phyloP scores from a whole-genome alignment of 1,284 basidiomycete species.

The Tylopilus sp. region DNA sequence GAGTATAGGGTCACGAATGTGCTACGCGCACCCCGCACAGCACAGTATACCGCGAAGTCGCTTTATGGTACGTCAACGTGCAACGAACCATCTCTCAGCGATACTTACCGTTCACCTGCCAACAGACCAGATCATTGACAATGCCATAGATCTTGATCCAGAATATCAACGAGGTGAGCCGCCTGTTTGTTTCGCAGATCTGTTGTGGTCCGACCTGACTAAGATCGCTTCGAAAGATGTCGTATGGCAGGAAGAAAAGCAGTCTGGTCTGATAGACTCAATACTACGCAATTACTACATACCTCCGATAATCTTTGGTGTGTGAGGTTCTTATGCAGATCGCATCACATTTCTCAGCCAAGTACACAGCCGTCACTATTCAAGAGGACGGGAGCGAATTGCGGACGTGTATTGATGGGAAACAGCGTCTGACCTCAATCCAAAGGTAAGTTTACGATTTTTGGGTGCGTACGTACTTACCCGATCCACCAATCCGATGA shows the following conservation, averaged over 20 bases:
- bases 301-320: slow-evolving; percentile 52
- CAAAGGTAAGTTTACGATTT: slow-evolving; percentile 34
- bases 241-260: slow-evolving; percentile 46
- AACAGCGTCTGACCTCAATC: slow-evolving; percentile 53
- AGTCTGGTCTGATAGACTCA: slow-evolving; percentile 51
- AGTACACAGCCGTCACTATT: slow-evolving; percentile 17
- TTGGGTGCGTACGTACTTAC: neutral
- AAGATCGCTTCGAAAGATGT: slow-evolving; percentile 36
- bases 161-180: slow-evolving; percentile 50
- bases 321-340: slow-evolving; percentile 8
- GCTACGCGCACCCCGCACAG: slow-evolving; percentile 42
- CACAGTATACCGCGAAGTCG: slow-evolving; percentile 42
- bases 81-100: neutral
- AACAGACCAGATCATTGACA: slow-evolving; percentile 46
- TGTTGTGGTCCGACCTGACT: slow-evolving; percentile 2
- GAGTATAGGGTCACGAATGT: slow-evolving; percentile 38
- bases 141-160: slow-evolving; percentile 46
- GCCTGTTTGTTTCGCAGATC: neutral
- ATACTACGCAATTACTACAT: slow-evolving; percentile 55
- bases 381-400: slow-evolving; percentile 43
- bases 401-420: slow-evolving; percentile 52
- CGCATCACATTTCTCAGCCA: neutral
- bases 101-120: neutral
- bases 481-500: neutral
- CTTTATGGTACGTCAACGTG: slow-evolving; percentile 40